Base-by-base conservation (phyloP, 495 filamentous ascomycete species). In the Daldinia decipiens region DNA sequence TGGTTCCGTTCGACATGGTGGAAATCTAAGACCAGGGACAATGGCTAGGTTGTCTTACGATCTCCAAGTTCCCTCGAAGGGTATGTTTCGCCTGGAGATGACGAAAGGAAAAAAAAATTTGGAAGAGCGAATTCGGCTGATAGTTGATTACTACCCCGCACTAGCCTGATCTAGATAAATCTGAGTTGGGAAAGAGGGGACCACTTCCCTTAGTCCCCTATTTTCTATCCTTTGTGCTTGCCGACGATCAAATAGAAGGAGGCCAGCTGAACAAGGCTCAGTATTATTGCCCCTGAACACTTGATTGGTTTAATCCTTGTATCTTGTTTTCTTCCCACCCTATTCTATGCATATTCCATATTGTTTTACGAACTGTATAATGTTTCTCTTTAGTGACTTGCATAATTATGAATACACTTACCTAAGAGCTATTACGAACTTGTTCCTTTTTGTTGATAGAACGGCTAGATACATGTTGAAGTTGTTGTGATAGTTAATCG, bases 1-100 rank as follows among this genome's bases (percentile, higher is more conserved):
- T 72, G 38, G 38, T 52, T 68, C 60, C 70, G 65, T 72, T 61
- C 54, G 70, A 72, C 70, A 72, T 72, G 17, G 31, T 72, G 15
- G 47, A 1, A 45, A 34, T 64, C 13, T 51, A 21, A 21, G 40
- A 19, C 36, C 47, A 19, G 32, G 50, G 54, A 29, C 45, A 47
- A 56, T 39, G 51, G n/a, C 26, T 61, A 21, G 51, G 39, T 32
- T 17, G 24, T 67, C 31, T 68, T 11, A 45, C n/a, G 60, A 61
- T 68, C 70, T 61, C 70, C 64, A 64, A 61, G 50, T 72, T 40
- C 50, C 54, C 29, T 72, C 21, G 24, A 40, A 60, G 52, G 63
- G 63, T 62, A 36, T 32, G 21, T 58, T 45, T 59, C 27, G 29
- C 40, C 21, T 64, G 65, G 70, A 68, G 64, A 72, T 68, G 64